phyloP scores from a whole-genome alignment of 2,329 filamentous ascomycete genomes.

The Tolypocladium paradoxum region DNA sequence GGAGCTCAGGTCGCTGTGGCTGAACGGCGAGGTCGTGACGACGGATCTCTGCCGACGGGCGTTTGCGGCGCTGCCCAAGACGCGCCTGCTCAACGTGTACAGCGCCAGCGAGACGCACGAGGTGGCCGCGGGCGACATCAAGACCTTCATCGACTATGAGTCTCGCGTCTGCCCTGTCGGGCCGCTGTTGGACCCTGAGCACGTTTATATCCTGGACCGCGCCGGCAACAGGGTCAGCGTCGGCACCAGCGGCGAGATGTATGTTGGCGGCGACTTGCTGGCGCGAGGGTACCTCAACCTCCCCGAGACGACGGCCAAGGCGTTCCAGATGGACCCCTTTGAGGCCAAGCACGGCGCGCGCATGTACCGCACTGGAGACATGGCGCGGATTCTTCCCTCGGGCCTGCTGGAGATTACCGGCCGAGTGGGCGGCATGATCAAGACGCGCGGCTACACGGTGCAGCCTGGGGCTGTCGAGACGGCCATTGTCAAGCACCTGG shows the following conservation, averaged over 20 bases:
- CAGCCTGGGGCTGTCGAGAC: conserved; percentile 69
- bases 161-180: conserved; percentile 64
- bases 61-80: conserved; percentile 55
- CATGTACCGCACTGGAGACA: conserved; percentile 68
- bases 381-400: conserved; percentile 54
- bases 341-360: conserved; percentile 45
- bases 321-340: conserved; percentile 59
- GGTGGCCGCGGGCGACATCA: conserved; percentile 66
- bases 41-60: conserved; percentile 63
- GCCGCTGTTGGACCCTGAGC: conserved; percentile 53
- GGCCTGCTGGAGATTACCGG: conserved; percentile 67
- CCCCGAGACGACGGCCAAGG: conserved; percentile 65
- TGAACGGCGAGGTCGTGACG: conserved; percentile 76
- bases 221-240: conserved; percentile 50
- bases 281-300: conserved; percentile 70
- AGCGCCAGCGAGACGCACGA: conserved; percentile 77
- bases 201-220: conserved; percentile 65
- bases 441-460: conserved; percentile 67
- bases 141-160: conserved; percentile 52
- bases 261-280: conserved; percentile 61
- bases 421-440: conserved; percentile 70
- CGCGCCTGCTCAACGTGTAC: conserved; percentile 67
- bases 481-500: conserved; percentile 57
- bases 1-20: conserved; percentile 59
- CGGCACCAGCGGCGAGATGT: conserved; percentile 61